Base-by-base conservation (phyloP, 208 protist species). In the Wallacemonas collosoma region DNA sequence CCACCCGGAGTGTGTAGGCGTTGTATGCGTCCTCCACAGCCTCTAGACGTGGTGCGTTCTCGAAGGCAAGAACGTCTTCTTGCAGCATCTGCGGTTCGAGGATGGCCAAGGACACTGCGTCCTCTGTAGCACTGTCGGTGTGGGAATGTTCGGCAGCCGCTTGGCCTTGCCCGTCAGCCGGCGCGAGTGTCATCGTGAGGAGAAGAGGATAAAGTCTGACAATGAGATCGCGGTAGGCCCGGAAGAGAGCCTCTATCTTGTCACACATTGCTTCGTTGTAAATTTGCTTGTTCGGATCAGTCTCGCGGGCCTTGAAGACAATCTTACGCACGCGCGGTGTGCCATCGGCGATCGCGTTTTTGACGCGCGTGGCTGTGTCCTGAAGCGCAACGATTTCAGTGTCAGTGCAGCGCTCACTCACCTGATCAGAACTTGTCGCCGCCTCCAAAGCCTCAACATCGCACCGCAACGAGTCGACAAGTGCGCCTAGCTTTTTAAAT, bases 251-350 rank as follows among this genome's bases (percentile, higher is more conserved):
- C 39, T 94, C 80, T 44, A 97, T 97, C 66, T 90, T 90, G 4
- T n/a, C 68, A 55, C 90, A 97, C 93, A 97, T 97, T 8, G 47
- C 76, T 57, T 97, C 88, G 71, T 97, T 97, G 79, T 94, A 97
- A 3, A 97, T 93, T 65, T 97, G 93, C 14, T 78, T 73, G 58
- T 97, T 83, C 0, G 90, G 90, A 63, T 97, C 78, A 9, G 80
- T 91, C 62, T 97, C 90, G 17, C 80, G 76, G 0, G 86, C 90
- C 57, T 91, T 95, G 5, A 67, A 56, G 1, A 91, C 62, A 63
- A 97, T 81, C 60, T 95, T 94, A 3, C 80, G 71, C 17, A 97
- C 45, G 6, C 89, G 87, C 35, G 79, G 79, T 39, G 57, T 72
- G 11, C 72, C 81, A 51, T 74, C 73, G 26, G 64, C 26, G 53